Percentiles rank a stretch among this genome's conserved stretches.
phyloP scores from a whole-genome alignment of 1,139 yeast genomes.

The Tardiomyces blankii region DNA sequence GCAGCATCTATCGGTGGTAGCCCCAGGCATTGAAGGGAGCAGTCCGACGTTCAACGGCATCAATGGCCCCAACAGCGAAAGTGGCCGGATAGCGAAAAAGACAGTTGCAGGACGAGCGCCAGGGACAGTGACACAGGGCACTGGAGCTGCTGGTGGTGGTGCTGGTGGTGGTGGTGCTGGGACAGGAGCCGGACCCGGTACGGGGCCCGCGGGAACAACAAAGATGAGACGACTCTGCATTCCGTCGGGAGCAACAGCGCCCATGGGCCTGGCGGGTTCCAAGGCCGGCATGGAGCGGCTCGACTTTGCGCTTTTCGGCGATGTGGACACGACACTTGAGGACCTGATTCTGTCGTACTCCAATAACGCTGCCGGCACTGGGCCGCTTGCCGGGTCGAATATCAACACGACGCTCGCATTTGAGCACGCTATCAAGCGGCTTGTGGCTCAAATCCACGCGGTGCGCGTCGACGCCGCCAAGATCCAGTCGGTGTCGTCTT shows the following conservation, averaged over 20 bases:
- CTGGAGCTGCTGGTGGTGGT: too few species aligned
- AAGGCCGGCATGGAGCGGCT: slow-evolving; percentile 21
- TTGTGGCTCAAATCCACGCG: slow-evolving; percentile 37
- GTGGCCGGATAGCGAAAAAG: not conserved
- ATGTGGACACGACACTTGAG: slow-evolving; percentile 51
- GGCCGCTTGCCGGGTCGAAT: slow-evolving; percentile 53
- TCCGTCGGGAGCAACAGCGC: slow-evolving; percentile 1
- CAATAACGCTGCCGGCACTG: slow-evolving; percentile 40
- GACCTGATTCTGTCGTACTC: slow-evolving; percentile 48
- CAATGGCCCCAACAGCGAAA: not conserved
- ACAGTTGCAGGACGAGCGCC: slow-evolving; percentile 1
- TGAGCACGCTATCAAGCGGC: slow-evolving; percentile 35
- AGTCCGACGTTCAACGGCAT: slow-evolving; percentile 1
- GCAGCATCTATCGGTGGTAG: not conserved
- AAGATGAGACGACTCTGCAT: not conserved
- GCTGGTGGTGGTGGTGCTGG: too few species aligned
- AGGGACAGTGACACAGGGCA: slow-evolving; percentile 12
- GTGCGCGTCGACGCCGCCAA: slow-evolving; percentile 36
- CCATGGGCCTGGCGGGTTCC: slow-evolving; percentile 6
- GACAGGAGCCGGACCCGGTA: too few species aligned
- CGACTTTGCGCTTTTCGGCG: slow-evolving; percentile 75
- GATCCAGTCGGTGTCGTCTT: slow-evolving; percentile 31
- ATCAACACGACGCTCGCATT: slow-evolving; percentile 45
- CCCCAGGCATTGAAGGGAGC: not conserved
- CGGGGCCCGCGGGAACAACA: not conserved